Evolutionary conservation across 345 rosid genomes (phyloP), one percentile per base, ranked within the genome.

Genomic region (Rhizophora mangle): DNA sequence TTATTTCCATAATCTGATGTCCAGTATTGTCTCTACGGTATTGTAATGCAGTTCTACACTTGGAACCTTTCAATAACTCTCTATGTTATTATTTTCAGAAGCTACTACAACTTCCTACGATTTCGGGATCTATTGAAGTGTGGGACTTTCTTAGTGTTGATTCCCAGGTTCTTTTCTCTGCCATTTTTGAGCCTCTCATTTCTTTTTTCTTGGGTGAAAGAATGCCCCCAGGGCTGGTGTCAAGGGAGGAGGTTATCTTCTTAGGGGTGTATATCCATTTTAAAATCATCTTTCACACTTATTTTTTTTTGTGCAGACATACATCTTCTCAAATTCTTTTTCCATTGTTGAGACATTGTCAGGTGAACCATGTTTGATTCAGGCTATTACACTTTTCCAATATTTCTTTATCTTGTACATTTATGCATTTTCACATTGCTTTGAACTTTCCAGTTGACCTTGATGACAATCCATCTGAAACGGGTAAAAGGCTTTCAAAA

Each of bases 111-210:
- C 88, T 86, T 80, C 98, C 96, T 64, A 89, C 82, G 70, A 71
- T 96, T 82, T 92, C 99, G 51, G 98, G 96, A 76, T 96, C 98
- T 15, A 86, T 96, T 78, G 99, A 96, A 78, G 98, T 96, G 71
- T 90, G 99, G 99, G 98, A 92, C 85, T 96, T 96, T 70, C 86
- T 96, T 68, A 90, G 93, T 62, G 91, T 96, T 69, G 99, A 96
- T 84, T 96, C 99, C 43, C 99, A 92, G 99, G 99, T 92, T 81
- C 73, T 75, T 75, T 75, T 68, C 19, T 15, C 62, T 27, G 11
- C 47, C 61, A 29, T 55, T 1, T 56, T 63, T 22, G 15, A 22
- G 6, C 11, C 39, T 27, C 51, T 52, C 58, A 4, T 30, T 2
- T 20, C 51, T 46, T 55, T 63, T 39, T 26, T 46, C 60, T 32